Evolutionary conservation across 2,329 filamentous ascomycete species (phyloP), one percentile per base, ranked within the genome.

Genomic region (Allantophomopsis cytisporea): DNA sequence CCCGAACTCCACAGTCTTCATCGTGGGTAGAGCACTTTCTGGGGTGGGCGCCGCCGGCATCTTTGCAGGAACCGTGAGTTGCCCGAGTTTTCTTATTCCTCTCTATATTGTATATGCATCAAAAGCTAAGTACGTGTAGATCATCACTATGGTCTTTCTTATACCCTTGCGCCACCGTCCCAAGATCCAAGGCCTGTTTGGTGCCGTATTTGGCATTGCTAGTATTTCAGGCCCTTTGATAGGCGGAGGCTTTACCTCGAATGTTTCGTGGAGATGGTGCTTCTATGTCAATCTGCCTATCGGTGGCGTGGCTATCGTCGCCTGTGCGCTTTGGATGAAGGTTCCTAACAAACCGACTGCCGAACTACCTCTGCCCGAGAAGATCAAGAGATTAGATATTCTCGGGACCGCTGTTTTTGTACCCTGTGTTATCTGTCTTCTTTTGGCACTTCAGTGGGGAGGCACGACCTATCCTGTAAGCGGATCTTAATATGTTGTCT

Each of bases 401-500:
- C 41, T 57, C 12, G 58, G 59, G 2, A 49, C 45, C 10, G 39
- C 52, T 11, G 37, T 56, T 16, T 45, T 57, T 31, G 42, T 51
- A 16, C 43, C 48, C 21, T 43, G 44, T n/a, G 44, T 51, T 18
- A 42, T 57, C 23, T 52, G 47, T 39, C 41, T 57, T 18, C 44
- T 61, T 13, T 48, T 61, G 1, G 58, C 56, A 14, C 43, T 61
- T 2, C 51, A 60, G 36, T 60, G 52, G 45, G 59, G 56, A 18
- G 59, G 59, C 1, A 45, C n/a, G n/a, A n/a, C n/a, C n/a, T n/a
- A 48, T 5, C 58, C 65, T 44, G 64, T 65, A 54, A 46, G 69
- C 31, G 51, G 60, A 70, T 45, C 63, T 72, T 46, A 69, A 72
- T 45, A 55, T 64, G 3, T 23, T 64, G 3, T 68, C 67, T 2